phyloP scores from a whole-genome alignment of 1,284 basidiomycete genomes.

The Cryptococcus sp. region DNA sequence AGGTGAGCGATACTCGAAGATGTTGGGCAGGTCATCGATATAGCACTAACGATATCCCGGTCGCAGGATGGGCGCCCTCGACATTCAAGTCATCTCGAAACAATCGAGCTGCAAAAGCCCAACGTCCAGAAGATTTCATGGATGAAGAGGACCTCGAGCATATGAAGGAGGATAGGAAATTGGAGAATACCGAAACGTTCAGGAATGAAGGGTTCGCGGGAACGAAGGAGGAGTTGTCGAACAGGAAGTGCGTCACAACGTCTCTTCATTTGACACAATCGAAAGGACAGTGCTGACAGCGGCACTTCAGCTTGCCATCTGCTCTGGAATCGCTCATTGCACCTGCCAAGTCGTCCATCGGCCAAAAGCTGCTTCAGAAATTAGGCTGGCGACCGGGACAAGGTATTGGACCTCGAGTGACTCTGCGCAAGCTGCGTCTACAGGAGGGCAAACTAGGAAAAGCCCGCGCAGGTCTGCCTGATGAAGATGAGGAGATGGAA shows the following conservation, averaged over 20 bases:
- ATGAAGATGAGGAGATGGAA: slow-evolving; percentile 57
- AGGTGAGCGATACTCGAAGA: slow-evolving; percentile 58
- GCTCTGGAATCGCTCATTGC: slow-evolving; percentile 51
- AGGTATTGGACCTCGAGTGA: slow-evolving; percentile 88
- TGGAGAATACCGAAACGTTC: slow-evolving; percentile 60
- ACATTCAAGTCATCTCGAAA: slow-evolving; percentile 84
- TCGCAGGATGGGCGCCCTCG: slow-evolving; percentile 87
- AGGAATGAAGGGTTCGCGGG: slow-evolving; percentile 66
- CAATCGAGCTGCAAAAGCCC: slow-evolving; percentile 65
- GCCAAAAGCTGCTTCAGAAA: slow-evolving; percentile 80
- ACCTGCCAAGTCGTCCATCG: slow-evolving; percentile 60
- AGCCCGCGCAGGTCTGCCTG: slow-evolving; percentile 23
- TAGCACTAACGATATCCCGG: no score
- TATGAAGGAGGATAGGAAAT: slow-evolving; percentile 66
- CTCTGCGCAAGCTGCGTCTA: slow-evolving; percentile 69
- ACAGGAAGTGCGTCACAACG: slow-evolving; percentile 23
- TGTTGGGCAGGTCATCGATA: no score
- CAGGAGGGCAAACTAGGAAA: slow-evolving; percentile 63
- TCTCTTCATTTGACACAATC: background rate
- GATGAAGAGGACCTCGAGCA: slow-evolving; percentile 96
- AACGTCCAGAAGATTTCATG: slow-evolving; percentile 90
- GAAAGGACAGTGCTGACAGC: background rate
- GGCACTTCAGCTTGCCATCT: slow-evolving; percentile 57
- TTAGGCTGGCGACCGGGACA: slow-evolving; percentile 95
- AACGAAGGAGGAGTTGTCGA: slow-evolving; percentile 58